Base-by-base conservation (phyloP, 768 basidiomycete genomes). In the Boletus barrowsii region DNA sequence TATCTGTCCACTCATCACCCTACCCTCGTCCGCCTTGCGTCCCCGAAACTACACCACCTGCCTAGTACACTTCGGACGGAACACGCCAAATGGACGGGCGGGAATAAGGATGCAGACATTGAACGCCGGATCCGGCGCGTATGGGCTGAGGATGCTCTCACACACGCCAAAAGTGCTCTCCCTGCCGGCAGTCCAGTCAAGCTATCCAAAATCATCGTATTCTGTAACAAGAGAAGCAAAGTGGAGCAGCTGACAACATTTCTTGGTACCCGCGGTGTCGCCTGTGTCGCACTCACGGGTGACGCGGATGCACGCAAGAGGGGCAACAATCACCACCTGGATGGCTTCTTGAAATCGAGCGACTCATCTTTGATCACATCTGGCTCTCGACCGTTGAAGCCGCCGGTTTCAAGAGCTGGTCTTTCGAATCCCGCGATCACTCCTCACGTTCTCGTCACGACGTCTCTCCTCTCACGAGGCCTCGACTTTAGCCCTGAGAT, bases 381-480 rank as follows among this genome's bases (percentile, higher is more conserved):
- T n/a, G 49, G 32, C 22, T 24, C 50, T 47, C 49, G 26, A 2
- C 20, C 51, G 14, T 42, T 54, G 15, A 50, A 50, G 8, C 14
- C 48, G n/a, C 46, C 56, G 0, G n/a, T 42, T 42, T 46, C 55
- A 30, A 58, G 56, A 37, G 58, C 51, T 14, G 56, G 52, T 5
- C 59, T 41, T 42, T 68, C 57, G 6, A 66, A 57, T 40, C 64
- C 66, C 13, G 59, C 73, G 43, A 63, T 72, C 8, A 70, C 71
- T 0, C 83, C 87, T 15, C 82, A 82, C 51, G 85, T 95, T 37
- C 76, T 97, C 62, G 79, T 96, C 51, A 95, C 94, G 33, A 97
- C 94, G 0, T 95, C 93, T 6, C 77, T 97, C 33, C 84, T 97
- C 26, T 93, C 92, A 10, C 83, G 94, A 18, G 94, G 94, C 2